Base-by-base conservation (phyloP, 805 yeast species). In the Debaryomyces castellii region DNA sequence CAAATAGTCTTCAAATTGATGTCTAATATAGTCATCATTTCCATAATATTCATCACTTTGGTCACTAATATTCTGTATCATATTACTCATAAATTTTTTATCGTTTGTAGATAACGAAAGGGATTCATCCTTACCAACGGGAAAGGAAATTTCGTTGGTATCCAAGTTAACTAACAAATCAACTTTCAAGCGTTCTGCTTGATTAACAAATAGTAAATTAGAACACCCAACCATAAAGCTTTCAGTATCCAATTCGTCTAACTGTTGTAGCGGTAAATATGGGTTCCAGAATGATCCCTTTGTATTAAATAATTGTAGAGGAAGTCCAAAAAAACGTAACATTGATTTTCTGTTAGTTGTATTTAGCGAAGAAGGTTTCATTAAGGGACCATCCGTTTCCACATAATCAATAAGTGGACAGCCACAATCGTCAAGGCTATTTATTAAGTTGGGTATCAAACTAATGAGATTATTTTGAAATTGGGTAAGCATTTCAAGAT, bases 261-360 rank as follows among this genome's bases (percentile, higher is more conserved):
- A 69, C 59, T 92, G 98, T 63, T 92, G 99, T 45, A 94, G 69
- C 0, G 98, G 96, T n/a, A 91, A 76, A 66, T 92, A 94, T 1
- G 99, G 98, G 54, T 86, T 85, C 74, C 95, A 91, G 48, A 92
- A 76, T 1, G 95, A 90, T 37, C 95, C 95, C 53, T 81, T 79
- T 6, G 77, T 72, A 41, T 89, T 89, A 65, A 94, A 94, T 1
- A 90, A 64, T 54, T 86, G 91, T 41, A 94, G 69, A 0, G 99
- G 99, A 25, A 94, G 71, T 0, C 98, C 99, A 58, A 89, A 78
- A 60, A 89, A 94, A 27, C 79, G 69, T 33, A 92, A 67, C 60
- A 91, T 75, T 0, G 96, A 87, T 50, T 77, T 74, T 41, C 97
- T 69, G 63, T 89, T 91, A 47, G 88, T 84, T 5, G 96, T 81